phyloP scores from a whole-genome alignment of 441 rosid species.

The Bruguiera hainesii region DNA sequence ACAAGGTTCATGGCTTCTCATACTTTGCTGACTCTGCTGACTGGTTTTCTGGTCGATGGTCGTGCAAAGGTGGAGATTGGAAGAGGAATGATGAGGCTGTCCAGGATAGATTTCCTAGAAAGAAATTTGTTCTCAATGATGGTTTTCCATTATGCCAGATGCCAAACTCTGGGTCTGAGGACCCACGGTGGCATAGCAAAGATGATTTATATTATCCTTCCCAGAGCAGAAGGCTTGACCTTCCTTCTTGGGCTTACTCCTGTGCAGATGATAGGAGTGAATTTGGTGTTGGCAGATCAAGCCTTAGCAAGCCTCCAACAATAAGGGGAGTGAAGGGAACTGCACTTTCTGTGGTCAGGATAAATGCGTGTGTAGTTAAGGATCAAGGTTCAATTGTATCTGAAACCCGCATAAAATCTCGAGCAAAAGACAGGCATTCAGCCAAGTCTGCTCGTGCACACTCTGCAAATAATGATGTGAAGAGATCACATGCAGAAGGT shows the following conservation, averaged over 20 bases:
- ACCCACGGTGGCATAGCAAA: slow-evolving; percentile 90
- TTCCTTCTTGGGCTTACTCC: slow-evolving; percentile 92
- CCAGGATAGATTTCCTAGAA: slow-evolving; percentile 60
- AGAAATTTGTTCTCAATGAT: slow-evolving; percentile 84
- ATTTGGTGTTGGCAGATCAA: slow-evolving; percentile 29
- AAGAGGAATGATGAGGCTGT: slow-evolving; percentile 76
- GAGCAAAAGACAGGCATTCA: slow-evolving; percentile 65
- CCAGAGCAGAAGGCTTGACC: slow-evolving; percentile 81
- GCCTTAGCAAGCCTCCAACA: slow-evolving; percentile 48
- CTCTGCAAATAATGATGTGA: slow-evolving; percentile 58
- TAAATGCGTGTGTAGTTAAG: slow-evolving; percentile 96
- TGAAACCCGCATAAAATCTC: slow-evolving; percentile 62
- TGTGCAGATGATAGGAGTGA: slow-evolving; percentile 73
- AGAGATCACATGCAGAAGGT: slow-evolving; percentile 61
- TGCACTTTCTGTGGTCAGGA: slow-evolving; percentile 76
- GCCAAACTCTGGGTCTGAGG: slow-evolving; percentile 89
- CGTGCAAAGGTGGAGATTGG: slow-evolving; percentile 99
- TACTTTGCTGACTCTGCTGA: slow-evolving; percentile 50
- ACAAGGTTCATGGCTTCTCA: slow-evolving; percentile 34
- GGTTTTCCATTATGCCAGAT: slow-evolving; percentile 94
- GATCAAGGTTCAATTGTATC: slow-evolving; percentile 87
- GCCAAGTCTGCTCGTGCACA: slow-evolving; percentile 67
- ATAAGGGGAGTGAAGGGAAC: slow-evolving; percentile 76
- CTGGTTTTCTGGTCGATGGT: slow-evolving; percentile 82
- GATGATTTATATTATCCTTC: slow-evolving; percentile 84